Evolutionary conservation across 164 flowering plant genomes (phyloP).

Genomic region (Vitis amurensis): DNA sequence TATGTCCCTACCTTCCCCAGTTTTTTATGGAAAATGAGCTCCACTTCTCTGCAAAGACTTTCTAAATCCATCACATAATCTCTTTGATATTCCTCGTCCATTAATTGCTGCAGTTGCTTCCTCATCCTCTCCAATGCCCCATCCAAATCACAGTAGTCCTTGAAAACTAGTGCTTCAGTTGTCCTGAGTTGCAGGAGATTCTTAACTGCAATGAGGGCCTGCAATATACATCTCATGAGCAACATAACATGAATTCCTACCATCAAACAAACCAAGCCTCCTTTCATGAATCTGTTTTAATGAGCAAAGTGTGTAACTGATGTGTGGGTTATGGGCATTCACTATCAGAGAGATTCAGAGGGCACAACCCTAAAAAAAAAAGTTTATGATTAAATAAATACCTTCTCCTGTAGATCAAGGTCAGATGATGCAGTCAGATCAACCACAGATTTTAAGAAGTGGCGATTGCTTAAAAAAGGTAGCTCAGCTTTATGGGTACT

Average conservation of each 20-base stretch:
- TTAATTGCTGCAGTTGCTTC: slow-evolving; percentile 50
- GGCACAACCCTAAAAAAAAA: not conserved
- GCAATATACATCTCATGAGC: slow-evolving; percentile 16
- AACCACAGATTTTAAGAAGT: slow-evolving; percentile 80
- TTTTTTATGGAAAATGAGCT: slow-evolving; percentile 49
- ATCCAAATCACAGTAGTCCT: slow-evolving; percentile 67
- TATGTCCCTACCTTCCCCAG: slow-evolving; percentile 44
- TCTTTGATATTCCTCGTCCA: slow-evolving; percentile 47
- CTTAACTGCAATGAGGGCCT: slow-evolving; percentile 74
- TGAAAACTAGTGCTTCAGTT: slow-evolving; percentile 51
- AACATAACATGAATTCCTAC: not conserved
- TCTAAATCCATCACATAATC: slow-evolving; percentile 73
- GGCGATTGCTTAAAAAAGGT: slow-evolving; percentile 50
- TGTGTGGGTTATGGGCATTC: too few species aligned
- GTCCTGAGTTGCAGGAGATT: slow-evolving; percentile 65
- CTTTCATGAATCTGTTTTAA: not conserved
- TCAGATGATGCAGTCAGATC: slow-evolving; percentile 56
- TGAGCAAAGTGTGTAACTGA: too few species aligned
- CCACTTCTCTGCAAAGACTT: slow-evolving; percentile 72
- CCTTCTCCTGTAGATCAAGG: slow-evolving; percentile 97
- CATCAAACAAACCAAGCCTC: too few species aligned
- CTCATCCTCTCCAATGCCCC: slow-evolving; percentile 58
- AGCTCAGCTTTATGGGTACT: slow-evolving; percentile 27
- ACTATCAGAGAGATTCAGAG: too few species aligned
- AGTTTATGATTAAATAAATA: slow-evolving; percentile 6